These are phyloP conservation scores for Aureobasidium lini DNA, from an alignment of 2,329 filamentous ascomycete genomes.

Conservation along the genomic window DNA sequence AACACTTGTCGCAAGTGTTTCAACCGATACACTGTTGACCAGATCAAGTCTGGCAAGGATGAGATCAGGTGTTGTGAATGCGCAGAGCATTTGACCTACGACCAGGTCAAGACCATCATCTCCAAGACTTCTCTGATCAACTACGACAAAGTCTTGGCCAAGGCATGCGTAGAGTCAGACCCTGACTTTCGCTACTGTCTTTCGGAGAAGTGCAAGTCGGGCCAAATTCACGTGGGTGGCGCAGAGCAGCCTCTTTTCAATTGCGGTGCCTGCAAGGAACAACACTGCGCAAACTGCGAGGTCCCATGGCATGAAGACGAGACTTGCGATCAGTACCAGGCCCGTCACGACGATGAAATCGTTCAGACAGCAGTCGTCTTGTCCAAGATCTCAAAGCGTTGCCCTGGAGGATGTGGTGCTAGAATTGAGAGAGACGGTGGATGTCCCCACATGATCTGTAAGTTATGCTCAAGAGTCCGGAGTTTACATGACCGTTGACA, in stretches of 20 bases:
- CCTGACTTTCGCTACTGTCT: conserved; percentile 20
- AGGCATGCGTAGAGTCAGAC: conserved; percentile 11
- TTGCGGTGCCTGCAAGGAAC: conserved; percentile 23
- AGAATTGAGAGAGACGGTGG: conserved; percentile 28
- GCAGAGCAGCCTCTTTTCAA: conserved; percentile 21
- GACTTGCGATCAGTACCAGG: conserved; percentile 19
- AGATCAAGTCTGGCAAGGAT: background rate
- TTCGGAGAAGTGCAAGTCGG: conserved; percentile 17
- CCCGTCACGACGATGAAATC: background rate
- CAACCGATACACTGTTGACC: background rate
- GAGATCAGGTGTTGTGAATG: background rate
- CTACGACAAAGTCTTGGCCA: conserved; percentile 9
- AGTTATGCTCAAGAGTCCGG: background rate
- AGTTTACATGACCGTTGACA: conserved; percentile 1
- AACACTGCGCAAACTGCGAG: conserved; percentile 26
- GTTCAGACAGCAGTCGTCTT: conserved; percentile 17
- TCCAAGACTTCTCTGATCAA: background rate
- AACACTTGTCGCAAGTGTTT: background rate
- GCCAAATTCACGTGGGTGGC: conserved; percentile 20
- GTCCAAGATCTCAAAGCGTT: conserved; percentile 20
- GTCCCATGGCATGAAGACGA: conserved; percentile 26
- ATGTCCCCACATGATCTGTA: conserved; percentile 25
- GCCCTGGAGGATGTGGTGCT: conserved; percentile 22
- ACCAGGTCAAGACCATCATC: background rate
- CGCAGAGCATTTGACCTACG: background rate